Evolutionary conservation across 441 rosid species (phyloP).

Genomic region (Bruguiera hainesii): DNA sequence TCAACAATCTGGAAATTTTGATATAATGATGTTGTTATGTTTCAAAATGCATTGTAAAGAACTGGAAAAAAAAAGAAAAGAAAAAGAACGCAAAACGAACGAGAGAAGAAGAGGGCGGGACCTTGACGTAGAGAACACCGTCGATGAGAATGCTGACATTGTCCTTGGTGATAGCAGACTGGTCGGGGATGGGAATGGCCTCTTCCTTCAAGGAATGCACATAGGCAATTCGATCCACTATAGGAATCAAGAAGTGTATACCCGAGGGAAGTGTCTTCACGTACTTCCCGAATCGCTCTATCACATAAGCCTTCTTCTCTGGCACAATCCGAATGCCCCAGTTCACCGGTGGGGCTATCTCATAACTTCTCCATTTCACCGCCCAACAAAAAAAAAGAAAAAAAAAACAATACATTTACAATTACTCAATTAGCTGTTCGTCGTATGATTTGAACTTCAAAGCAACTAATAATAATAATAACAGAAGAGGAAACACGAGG

Average conservation of each 20-base stretch:
- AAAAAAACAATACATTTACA: background rate
- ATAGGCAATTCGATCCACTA: constrained; percentile 87
- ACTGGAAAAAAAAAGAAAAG: background rate
- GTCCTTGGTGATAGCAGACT: constrained; percentile 88
- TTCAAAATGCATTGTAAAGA: background rate
- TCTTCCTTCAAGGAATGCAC: constrained; percentile 97
- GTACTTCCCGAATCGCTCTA: constrained; percentile 89
- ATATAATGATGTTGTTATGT: background rate
- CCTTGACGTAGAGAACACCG: constrained; percentile 91
- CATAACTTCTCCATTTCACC: constrained; percentile 34
- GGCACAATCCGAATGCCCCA: constrained; percentile 91
- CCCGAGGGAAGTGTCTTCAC: constrained; percentile 78
- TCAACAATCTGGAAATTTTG: constrained; percentile 61
- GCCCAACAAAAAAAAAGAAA: background rate
- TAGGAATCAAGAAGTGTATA: constrained; percentile 76
- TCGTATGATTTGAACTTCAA: too few relatives aligned
- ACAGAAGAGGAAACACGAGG: background rate
- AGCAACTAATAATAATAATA: too few relatives aligned
- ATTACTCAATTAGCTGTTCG: too few relatives aligned
- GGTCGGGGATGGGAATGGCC: constrained; percentile 82
- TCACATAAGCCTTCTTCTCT: constrained; percentile 81
- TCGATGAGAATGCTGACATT: constrained; percentile 87
- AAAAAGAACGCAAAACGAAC: background rate
- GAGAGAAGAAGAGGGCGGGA: constrained; percentile 2
- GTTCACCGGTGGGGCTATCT: constrained; percentile 54